Base-by-base conservation (phyloP, 257 asterid species). In the Capsicum rhomboideum region DNA sequence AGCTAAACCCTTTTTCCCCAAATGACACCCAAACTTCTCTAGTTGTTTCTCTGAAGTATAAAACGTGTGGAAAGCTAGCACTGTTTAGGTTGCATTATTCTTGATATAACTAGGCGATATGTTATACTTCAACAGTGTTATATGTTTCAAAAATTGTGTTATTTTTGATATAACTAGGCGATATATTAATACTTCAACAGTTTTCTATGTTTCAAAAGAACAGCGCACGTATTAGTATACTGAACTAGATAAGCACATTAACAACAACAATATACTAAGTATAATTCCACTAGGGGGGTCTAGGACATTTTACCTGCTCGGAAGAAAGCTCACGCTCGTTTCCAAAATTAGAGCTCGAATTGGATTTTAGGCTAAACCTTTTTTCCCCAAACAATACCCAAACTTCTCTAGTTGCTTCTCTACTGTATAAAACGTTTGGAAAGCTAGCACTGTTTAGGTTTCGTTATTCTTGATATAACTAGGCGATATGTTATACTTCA, bases 251-350 rank as follows among this genome's bases (percentile, higher is more conserved):
- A 77, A 44, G 52, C 82, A 75, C 74, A 54, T 86, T 26, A 46
- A 31, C 71, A 84, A 5, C 37, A 34, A 34, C 4, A 34, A 34
- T 34, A 34, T 34, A 34, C 4, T 5, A 2, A 34, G 1, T 34
- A 34, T 34, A 34, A 34, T 34, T 34, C 37, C 37, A 34, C 37
- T 34, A 34, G 37, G 2, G 4, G 37, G 37, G 4, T 34, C 37
- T 34, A 34, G 37, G 37, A 34, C 37, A 34, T 34, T 34, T 34
- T 94, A 94, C 99, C 98, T 94, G 92, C 68, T 93, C 94, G n/a
- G n/a, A n/a, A n/a, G n/a, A n/a, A n/a, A n/a, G n/a, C n/a, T n/a
- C n/a, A n/a, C n/a, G n/a, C n/a, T n/a, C n/a, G n/a, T 85, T 90
- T 21, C 81, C 88, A 85, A 90, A 87, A n/a, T 88, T 85, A n/a